Conservation (phyloP, 495 filamentous ascomycete species). For the Apiosordaria backusii region DNA sequence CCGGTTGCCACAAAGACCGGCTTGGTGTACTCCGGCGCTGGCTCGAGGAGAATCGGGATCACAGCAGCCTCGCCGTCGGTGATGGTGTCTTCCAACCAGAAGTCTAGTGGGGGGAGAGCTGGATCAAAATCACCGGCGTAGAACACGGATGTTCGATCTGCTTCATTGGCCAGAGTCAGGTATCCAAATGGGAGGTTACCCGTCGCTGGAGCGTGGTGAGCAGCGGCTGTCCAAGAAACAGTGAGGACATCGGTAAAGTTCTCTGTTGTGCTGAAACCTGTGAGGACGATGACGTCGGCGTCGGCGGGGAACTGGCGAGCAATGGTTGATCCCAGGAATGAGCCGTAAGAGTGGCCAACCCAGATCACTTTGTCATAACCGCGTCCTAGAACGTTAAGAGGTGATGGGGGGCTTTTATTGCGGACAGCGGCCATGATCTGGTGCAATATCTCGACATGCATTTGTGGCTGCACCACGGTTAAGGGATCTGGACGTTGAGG, state of each 20-base stretch:
- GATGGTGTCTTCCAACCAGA: constrained; percentile 7
- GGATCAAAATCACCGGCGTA: constrained; percentile 12
- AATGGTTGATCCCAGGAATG: constrained; percentile 20
- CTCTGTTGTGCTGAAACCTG: constrained; percentile 6
- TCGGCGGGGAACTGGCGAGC: constrained; percentile 22
- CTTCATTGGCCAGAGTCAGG: not conserved
- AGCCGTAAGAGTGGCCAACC: constrained; percentile 28
- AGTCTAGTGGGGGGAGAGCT: constrained; percentile 3
- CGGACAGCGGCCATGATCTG: constrained; percentile 31
- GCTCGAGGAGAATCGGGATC: not conserved
- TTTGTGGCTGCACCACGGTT: constrained; percentile 9
- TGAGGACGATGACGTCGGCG: constrained; percentile 24
- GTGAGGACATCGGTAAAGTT: constrained; percentile 1
- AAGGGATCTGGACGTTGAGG: constrained; percentile 13
- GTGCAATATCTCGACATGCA: constrained; percentile 16
- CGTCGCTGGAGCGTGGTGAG: not conserved
- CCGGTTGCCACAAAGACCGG: constrained; percentile 12
- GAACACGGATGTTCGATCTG: not conserved
- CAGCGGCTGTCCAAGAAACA: not conserved
- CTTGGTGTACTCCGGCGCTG: not conserved
- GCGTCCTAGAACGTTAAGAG: constrained; percentile 10
- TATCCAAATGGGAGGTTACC: constrained; percentile 2
- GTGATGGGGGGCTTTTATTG: constrained; percentile 40
- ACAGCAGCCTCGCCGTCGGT: constrained; percentile 10
- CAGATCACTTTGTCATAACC: constrained; percentile 22